Evolutionary conservation across 1,284 basidiomycete species (phyloP), one percentile per base, ranked within the genome.

Genomic region (Gymnopus androsaceus): DNA sequence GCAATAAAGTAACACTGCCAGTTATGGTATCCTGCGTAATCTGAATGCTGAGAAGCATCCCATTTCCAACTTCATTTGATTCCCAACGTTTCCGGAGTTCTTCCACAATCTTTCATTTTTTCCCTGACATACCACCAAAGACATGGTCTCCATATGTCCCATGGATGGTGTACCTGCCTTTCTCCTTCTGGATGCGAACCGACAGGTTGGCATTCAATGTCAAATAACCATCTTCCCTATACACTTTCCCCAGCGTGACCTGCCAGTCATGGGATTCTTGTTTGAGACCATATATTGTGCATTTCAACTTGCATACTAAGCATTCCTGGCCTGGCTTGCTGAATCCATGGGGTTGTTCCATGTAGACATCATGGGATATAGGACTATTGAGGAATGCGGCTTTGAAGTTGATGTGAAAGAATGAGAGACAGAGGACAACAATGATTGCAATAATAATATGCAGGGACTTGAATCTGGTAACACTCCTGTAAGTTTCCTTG

Each of bases 371-470:
- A n/a, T n/a, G n/a, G n/a, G n/a, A n/a, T n/a, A n/a, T n/a, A n/a
- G n/a, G n/a, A n/a, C n/a, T n/a, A n/a, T n/a, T n/a, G n/a, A n/a
- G n/a, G n/a, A n/a, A n/a, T n/a, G n/a, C n/a, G n/a, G n/a, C n/a
- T n/a, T n/a, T n/a, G n/a, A n/a, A n/a, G n/a, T n/a, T n/a, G n/a
- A n/a, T n/a, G n/a, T n/a, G n/a, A n/a, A n/a, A n/a, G n/a, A n/a
- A n/a, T n/a, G n/a, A 57, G 9, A 61, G 61, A 3, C 42, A 41
- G 52, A 65, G 64, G 45, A 61, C 64, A 11, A 63, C 46, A 1
- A 55, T 41, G 40, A 60, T 57, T 8, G 63, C 59, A 37, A 66
- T 60, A 1, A 51, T 27, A 25, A 62, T 64, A 41, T 73, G 69
- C 0, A 68, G 60, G 51, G 69, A 76, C 44, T 3, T 14, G 27